These are phyloP conservation scores for Leishmania gerbilli DNA, from an alignment of 208 protist species.

Conservation along the genomic window DNA sequence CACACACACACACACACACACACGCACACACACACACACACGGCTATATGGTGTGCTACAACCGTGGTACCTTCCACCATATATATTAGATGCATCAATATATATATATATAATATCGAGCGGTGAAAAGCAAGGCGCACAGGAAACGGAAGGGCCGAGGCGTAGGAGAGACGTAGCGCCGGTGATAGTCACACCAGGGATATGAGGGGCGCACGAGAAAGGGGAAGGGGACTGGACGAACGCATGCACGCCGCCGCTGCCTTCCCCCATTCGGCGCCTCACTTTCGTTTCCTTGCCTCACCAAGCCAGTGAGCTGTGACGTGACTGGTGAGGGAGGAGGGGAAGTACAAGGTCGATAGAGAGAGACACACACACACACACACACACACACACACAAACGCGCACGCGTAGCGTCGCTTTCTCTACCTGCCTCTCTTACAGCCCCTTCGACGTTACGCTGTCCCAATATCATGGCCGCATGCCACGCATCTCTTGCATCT, in stretches of 20 bases:
- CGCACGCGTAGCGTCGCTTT: background rate
- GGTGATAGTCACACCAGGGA: background rate
- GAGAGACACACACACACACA: too few species aligned
- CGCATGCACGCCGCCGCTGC: background rate
- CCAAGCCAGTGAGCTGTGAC: background rate
- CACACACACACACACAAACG: background rate
- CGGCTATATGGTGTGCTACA: background rate
- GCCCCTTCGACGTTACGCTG: background rate
- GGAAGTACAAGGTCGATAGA: background rate
- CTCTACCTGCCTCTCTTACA: background rate
- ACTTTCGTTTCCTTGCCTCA: background rate
- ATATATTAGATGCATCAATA: too few species aligned
- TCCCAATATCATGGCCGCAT: background rate
- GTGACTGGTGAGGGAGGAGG: background rate
- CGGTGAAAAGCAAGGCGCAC: background rate
- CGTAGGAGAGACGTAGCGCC: background rate
- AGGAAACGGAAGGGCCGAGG: background rate
- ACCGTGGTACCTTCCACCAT: background rate
- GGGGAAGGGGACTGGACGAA: background rate
- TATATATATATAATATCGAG: too few species aligned
- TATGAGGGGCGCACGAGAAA: background rate
- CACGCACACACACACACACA: background rate
- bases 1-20: too few species aligned
- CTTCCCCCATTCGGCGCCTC: background rate
- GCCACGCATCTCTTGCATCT: conserved; percentile 23